Conservation (phyloP, 768 basidiomycete species). For the Mycena sanguinolenta region DNA sequence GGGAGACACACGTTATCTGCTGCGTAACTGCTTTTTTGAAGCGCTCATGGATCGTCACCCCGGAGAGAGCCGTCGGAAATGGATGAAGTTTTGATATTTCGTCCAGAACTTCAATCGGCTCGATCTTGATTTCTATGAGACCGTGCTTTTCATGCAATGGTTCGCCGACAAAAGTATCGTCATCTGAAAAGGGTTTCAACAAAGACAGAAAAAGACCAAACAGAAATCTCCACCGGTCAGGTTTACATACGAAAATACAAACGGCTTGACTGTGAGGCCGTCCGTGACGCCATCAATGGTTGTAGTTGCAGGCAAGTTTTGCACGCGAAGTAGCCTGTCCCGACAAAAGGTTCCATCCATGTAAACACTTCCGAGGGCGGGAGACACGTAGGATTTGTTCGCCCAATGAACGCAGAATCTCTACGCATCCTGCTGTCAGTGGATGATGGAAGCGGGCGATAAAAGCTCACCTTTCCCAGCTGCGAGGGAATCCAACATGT, state of each 20-base stretch:
- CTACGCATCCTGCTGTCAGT: too few species aligned
- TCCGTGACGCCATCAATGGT: background rate
- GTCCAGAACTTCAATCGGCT: background rate
- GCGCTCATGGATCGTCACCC: slow-evolving; percentile 26
- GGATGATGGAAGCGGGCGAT: too few species aligned
- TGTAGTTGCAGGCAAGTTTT: background rate
- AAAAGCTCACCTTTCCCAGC: slow-evolving; percentile 38
- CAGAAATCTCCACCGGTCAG: slow-evolving; percentile 23
- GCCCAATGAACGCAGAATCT: slow-evolving; percentile 34
- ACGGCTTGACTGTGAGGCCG: background rate
- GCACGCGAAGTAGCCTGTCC: background rate
- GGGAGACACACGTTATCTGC: slow-evolving; percentile 23
- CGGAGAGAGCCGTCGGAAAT: background rate
- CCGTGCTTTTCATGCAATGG: slow-evolving; percentile 12
- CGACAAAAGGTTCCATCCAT: slow-evolving; percentile 24
- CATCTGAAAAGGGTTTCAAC: slow-evolving; percentile 9
- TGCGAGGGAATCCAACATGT: slow-evolving; percentile 43
- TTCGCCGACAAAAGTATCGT: slow-evolving; percentile 18
- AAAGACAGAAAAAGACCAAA: background rate
- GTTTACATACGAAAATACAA: background rate
- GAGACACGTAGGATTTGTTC: slow-evolving; percentile 4
- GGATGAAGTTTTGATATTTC: too few species aligned
- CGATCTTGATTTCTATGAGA: slow-evolving; percentile 14
- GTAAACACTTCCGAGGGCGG: background rate
- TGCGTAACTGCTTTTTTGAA: slow-evolving; percentile 31